These are phyloP conservation scores for Solioccasus polychromus DNA, from an alignment of 768 basidiomycete species.

Conservation along the genomic window DNA sequence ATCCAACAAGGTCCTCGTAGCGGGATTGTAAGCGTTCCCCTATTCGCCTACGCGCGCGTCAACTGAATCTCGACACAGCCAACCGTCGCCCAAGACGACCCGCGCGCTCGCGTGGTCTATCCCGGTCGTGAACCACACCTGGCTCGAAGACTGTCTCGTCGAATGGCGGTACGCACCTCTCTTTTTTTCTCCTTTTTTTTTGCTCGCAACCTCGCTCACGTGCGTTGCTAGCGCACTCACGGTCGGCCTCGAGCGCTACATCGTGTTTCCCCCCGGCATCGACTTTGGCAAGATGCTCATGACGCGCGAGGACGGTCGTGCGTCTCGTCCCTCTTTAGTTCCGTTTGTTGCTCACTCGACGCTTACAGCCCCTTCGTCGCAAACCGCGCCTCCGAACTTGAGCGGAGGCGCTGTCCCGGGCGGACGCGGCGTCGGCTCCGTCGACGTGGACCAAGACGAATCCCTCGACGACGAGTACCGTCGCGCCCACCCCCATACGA, in stretches of 20 bases:
- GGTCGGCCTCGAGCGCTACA: slow-evolving; percentile 63
- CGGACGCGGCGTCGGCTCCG: slow-evolving; percentile 25
- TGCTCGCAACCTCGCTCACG: slow-evolving; percentile 2
- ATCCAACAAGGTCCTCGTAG: slow-evolving; percentile 76
- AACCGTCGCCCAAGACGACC: slow-evolving; percentile 53
- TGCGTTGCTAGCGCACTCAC: slow-evolving; percentile 44
- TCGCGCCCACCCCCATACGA: background rate
- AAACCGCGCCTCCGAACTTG: background rate
- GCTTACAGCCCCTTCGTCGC: slow-evolving; percentile 5
- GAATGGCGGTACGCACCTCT: slow-evolving; percentile 54
- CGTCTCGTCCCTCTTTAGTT: background rate
- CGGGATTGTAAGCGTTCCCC: slow-evolving; percentile 63
- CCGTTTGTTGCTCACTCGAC: background rate
- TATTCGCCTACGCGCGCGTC: background rate
- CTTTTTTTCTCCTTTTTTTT: background rate
- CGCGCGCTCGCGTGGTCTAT: slow-evolving; percentile 81
- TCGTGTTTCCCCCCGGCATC: slow-evolving; percentile 62
- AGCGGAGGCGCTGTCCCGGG: slow-evolving; percentile 29
- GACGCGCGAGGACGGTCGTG: slow-evolving; percentile 18
- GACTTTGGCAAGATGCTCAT: slow-evolving; percentile 53
- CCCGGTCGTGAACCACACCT: slow-evolving; percentile 84
- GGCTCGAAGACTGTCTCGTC: slow-evolving; percentile 88
- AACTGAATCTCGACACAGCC: slow-evolving; percentile 22
- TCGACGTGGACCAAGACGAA: slow-evolving; percentile 24
- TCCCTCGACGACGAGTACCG: slow-evolving; percentile 14